Conservation (phyloP, 768 basidiomycete species). For the Mycena kentingensis region DNA sequence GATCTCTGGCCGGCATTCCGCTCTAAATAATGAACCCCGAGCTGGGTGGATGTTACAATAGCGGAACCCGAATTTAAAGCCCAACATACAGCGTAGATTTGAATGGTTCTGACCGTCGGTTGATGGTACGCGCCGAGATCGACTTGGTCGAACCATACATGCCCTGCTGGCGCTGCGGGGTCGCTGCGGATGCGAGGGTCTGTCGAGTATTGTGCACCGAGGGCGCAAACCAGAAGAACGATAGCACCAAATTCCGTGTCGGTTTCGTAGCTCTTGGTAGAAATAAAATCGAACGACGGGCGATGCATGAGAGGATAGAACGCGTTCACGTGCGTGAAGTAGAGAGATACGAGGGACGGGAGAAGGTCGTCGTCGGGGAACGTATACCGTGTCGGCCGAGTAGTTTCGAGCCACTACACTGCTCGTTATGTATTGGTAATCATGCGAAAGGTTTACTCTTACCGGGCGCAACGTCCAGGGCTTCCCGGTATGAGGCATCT, state of each 20-base stretch:
- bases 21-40: not conserved
- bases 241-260: constrained; percentile 43
- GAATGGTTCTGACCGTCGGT: not conserved
- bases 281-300: constrained; percentile 33
- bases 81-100: not conserved
- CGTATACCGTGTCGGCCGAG: constrained; percentile 4
- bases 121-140: not conserved
- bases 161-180: not conserved
- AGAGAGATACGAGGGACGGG: constrained; percentile 45
- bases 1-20: not conserved
- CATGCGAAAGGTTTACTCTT: not conserved
- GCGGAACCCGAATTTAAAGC: not conserved
- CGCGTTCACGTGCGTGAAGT: constrained; percentile 44
- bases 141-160: constrained; percentile 2
- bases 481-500: no score
- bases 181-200: constrained; percentile 22
- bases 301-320: constrained; percentile 42
- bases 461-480: not conserved
- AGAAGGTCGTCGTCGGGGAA: constrained; percentile 41
- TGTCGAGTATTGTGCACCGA: constrained; percentile 49
- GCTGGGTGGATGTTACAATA: not conserved
- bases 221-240: constrained; percentile 54
- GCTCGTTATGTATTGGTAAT: not conserved
- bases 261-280: no score
- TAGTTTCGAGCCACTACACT: not conserved